phyloP scores from a whole-genome alignment of 2,329 filamentous ascomycete species.

The Curvularia eragrostidis region DNA sequence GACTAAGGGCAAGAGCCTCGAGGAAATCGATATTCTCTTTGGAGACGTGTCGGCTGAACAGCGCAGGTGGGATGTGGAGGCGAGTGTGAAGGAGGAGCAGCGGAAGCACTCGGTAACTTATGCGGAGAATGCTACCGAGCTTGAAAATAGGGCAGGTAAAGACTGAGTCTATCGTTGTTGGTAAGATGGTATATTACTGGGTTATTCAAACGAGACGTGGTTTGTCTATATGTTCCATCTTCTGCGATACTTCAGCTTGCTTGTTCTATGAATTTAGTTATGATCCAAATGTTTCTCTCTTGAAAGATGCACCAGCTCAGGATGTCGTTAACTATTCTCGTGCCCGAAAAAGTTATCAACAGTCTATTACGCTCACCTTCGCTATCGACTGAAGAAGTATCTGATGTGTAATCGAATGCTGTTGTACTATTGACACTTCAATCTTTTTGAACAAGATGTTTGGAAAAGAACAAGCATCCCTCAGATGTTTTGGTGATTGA shows the following conservation, averaged over 20 bases:
- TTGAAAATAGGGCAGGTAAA: slow-evolving; percentile 4
- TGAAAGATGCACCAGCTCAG: not conserved
- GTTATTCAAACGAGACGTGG: not conserved
- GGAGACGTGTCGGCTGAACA: slow-evolving; percentile 29
- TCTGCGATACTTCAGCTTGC: not conserved
- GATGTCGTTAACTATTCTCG: not conserved
- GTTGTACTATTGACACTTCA: too few species aligned
- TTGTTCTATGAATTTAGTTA: not conserved
- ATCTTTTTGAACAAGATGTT: too few species aligned
- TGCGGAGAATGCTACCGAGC: slow-evolving; percentile 8
- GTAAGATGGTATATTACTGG: not conserved
- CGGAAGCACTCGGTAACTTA: slow-evolving; percentile 9
- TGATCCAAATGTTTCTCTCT: not conserved
- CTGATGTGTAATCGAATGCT: too few species aligned
- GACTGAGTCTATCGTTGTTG: not conserved
- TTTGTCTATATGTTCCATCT: not conserved
- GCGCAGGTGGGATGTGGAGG: slow-evolving; percentile 10
- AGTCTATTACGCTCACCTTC: not conserved
- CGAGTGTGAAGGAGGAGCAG: slow-evolving; percentile 11
- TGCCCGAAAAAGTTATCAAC: not conserved
- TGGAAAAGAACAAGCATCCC: too few species aligned
- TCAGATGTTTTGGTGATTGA: too few species aligned
- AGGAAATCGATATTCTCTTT: slow-evolving; percentile 57
- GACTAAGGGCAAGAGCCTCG: slow-evolving; percentile 55
- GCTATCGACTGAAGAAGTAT: too few species aligned